Conservation (phyloP, 2,329 filamentous ascomycete genomes). For the Beauveria scarabaeidicola region DNA sequence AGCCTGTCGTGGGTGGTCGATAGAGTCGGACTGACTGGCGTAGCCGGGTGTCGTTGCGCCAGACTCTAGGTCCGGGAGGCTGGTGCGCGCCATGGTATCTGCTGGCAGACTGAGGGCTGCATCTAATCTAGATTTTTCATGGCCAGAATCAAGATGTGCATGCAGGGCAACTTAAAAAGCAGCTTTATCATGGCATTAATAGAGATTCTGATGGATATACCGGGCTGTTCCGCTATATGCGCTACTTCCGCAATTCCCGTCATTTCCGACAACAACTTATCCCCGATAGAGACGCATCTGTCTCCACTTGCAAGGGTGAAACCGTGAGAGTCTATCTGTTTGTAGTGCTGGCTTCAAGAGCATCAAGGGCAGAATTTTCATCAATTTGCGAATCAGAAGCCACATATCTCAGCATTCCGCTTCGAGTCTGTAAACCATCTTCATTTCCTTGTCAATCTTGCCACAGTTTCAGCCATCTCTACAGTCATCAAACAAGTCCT, state of each 20-base stretch:
- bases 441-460: not conserved
- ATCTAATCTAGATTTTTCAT: not conserved
- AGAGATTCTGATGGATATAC: not conserved
- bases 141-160: not conserved
- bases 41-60: not conserved
- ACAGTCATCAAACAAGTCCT: not conserved
- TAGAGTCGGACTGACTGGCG: not conserved
- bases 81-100: not conserved
- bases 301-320: not conserved
- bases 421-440: not conserved
- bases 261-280: not conserved
- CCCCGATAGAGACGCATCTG: not conserved
- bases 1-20: not conserved
- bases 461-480: not conserved
- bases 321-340: not conserved
- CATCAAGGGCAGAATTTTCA: not conserved
- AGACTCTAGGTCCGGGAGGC: slow-evolving; percentile 1
- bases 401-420: not conserved
- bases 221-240: not conserved
- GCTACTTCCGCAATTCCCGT: not conserved
- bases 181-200: not conserved
- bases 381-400: not conserved
- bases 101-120: not conserved
- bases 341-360: not conserved
- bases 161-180: not conserved